Evolutionary conservation across 2,329 filamentous ascomycete species (phyloP).

Genomic region (Scedosporium minutisporum): DNA sequence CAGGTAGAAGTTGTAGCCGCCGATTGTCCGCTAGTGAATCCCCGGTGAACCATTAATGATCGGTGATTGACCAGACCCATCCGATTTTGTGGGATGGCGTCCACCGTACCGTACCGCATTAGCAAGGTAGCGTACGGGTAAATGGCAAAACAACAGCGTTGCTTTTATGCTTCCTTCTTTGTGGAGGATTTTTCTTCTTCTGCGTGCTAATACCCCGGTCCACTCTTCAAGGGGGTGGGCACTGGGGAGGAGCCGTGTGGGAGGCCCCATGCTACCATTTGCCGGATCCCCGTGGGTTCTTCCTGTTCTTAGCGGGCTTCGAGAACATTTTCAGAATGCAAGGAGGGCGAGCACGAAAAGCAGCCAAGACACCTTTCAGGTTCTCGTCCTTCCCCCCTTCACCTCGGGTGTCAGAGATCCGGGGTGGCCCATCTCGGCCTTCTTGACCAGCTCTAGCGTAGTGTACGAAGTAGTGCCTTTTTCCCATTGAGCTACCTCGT

Average conservation of each 20-base stretch:
- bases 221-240: background rate
- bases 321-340: background rate
- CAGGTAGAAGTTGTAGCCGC: background rate
- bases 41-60: background rate
- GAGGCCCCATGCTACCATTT: background rate
- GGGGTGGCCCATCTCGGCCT: too few species aligned
- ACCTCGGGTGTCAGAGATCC: background rate
- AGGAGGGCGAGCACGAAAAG: too few species aligned
- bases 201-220: background rate
- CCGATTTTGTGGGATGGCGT: background rate
- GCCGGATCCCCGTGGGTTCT: background rate
- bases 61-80: background rate
- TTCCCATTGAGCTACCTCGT: background rate
- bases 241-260: background rate
- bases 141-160: background rate
- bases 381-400: background rate
- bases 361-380: background rate
- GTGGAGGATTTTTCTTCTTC: background rate
- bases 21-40: background rate
- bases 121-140: background rate
- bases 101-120: background rate
- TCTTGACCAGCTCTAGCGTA: too few species aligned
- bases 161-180: background rate
- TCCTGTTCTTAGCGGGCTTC: background rate
- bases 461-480: background rate